Evolutionary conservation across 805 yeast species (phyloP), one percentile per base, ranked within the genome.

Genomic region (Jamesozyma rosinii): DNA sequence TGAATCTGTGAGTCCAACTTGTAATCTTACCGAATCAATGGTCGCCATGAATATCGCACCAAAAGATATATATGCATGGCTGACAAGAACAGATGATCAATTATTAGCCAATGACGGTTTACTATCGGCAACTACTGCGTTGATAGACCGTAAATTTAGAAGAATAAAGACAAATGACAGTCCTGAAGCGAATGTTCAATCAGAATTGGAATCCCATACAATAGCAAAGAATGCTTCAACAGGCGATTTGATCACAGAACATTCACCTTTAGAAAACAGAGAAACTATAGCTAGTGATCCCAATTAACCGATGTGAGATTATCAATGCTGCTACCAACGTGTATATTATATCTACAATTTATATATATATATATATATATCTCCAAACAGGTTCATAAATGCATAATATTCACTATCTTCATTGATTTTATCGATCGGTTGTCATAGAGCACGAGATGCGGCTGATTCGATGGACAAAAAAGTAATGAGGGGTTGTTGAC

Each of bases 121-220:
- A n/a, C 33, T 44, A 20, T 38, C 47, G 3, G 15, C 15, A 5
- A 38, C 42, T 3, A 34, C 41, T 3, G 29, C 26, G 8, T 11
- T 32, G 17, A 18, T 42, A 3, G 34, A 42, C 19, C 39, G 59
- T 86, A 95, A 4, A 88, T 95, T 40, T 88, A 67, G 0, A 94
- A 83, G 1, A 92, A 24, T 24, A 11, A 24, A 24, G 29, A 24
- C 29, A 8, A n/a, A n/a, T n/a, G n/a, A n/a, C n/a, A n/a, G n/a
- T n/a, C n/a, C n/a, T n/a, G n/a, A n/a, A n/a, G n/a, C n/a, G n/a
- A 11, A 24, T 24, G 11, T 24, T 24, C 10, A 6, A 24, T 8
- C 6, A 8, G 29, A 24, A 11, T 24, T 24, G 29, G 29, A 24
- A 24, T 24, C 29, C 29, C 29, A 8, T 11, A 11, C 6, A 8